phyloP scores from a whole-genome alignment of 768 basidiomycete species.

The Tulasnella sp. region DNA sequence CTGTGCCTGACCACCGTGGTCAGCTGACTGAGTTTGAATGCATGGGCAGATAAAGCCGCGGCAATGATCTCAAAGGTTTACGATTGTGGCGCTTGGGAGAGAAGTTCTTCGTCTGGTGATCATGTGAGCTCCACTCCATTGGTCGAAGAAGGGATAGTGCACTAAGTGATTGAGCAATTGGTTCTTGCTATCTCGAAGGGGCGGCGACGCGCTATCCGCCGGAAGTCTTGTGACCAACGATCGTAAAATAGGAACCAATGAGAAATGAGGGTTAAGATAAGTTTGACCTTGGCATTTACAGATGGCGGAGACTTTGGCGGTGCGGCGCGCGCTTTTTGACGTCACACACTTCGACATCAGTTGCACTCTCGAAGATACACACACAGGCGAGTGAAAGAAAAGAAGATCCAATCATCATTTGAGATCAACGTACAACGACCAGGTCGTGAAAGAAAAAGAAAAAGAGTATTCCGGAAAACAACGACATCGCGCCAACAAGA shows the following conservation, averaged over 20 bases:
- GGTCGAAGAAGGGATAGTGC: not conserved
- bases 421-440: not conserved
- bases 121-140: not conserved
- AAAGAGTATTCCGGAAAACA: not conserved
- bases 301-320: no score
- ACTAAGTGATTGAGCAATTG: not conserved
- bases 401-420: not conserved
- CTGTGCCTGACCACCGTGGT: no score
- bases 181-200: not conserved
- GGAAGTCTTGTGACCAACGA: not conserved
- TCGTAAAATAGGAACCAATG: no score
- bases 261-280: no score
- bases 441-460: not conserved
- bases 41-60: no score
- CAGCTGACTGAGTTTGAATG: no score
- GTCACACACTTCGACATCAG: no score
- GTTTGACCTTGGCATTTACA: no score
- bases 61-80: no score
- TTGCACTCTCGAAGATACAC: not conserved
- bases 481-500: not conserved
- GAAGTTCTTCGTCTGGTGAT: not conserved
- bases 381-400: not conserved
- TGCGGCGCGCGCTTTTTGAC: no score
- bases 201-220: not conserved
- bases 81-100: not conserved